Evolutionary conservation across 2,329 filamentous ascomycete species (phyloP).

Genomic region (Arthrobotrys conoides): DNA sequence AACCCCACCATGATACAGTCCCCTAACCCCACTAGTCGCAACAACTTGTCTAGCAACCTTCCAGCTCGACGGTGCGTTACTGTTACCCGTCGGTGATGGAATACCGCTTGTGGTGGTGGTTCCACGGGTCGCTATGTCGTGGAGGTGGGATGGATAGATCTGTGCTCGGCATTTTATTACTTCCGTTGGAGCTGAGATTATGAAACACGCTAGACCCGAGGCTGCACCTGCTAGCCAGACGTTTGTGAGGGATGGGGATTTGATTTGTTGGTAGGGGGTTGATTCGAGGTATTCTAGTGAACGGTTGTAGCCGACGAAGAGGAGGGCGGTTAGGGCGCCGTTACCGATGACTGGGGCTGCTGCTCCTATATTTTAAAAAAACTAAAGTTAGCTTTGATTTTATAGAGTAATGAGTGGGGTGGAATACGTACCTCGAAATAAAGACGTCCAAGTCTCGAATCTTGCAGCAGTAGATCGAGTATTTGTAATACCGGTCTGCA

Average conservation of each 20-base stretch:
- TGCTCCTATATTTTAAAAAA: conserved; percentile 72
- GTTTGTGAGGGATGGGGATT: conserved; percentile 73
- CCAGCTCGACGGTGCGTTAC: conserved; percentile 72
- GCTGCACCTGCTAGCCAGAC: conserved; percentile 84
- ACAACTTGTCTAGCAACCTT: conserved; percentile 76
- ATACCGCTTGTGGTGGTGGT: conserved; percentile 61
- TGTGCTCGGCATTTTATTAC: conserved; percentile 90
- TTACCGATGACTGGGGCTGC: conserved; percentile 90
- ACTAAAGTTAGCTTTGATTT: background rate
- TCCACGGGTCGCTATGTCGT: conserved; percentile 2
- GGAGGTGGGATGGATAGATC: conserved; percentile 68
- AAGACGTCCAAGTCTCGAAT: conserved; percentile 54
- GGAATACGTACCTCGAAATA: conserved; percentile 65
- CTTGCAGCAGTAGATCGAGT: conserved; percentile 57
- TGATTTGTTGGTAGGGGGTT: conserved; percentile 65
- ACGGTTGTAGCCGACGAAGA: conserved; percentile 92
- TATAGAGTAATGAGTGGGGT: conserved; percentile 25
- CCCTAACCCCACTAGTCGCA: conserved; percentile 74
- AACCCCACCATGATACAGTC: conserved; percentile 83
- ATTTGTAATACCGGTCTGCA: conserved; percentile 76
- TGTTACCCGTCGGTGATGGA: conserved; percentile 65
- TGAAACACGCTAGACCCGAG: conserved; percentile 87
- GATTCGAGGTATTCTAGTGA: conserved; percentile 75
- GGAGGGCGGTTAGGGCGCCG: conserved; percentile 88
- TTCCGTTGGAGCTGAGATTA: conserved; percentile 89